A percentile compares a stretch with the other conserved stretches of the same genome.
Conservation (phyloP, 1,139 yeast genomes). For the Kurtzmaniella quercitrusa region DNA sequence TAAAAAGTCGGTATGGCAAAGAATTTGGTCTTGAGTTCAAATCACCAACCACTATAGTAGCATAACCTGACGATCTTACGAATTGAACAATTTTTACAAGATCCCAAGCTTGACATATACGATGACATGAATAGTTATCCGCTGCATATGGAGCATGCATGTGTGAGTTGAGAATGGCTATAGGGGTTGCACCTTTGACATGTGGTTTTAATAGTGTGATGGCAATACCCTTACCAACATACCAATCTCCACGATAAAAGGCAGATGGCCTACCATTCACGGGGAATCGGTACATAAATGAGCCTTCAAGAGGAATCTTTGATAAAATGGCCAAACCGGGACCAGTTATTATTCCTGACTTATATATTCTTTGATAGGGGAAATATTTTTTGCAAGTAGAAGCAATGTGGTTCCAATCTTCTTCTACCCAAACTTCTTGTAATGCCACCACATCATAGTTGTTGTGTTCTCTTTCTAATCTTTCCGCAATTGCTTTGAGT, state of each 20-base stretch:
- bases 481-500: slow-evolving; percentile 68
- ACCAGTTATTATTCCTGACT: slow-evolving; percentile 83
- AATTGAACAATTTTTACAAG: slow-evolving; percentile 63
- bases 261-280: slow-evolving; percentile 95
- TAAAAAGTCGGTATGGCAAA: slow-evolving; percentile 71
- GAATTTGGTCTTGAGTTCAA: slow-evolving; percentile 86
- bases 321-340: slow-evolving; percentile 90
- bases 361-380: slow-evolving; percentile 68
- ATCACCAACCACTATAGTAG: slow-evolving; percentile 89
- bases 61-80: slow-evolving; percentile 70
- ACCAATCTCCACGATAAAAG: slow-evolving; percentile 94
- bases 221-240: slow-evolving; percentile 87
- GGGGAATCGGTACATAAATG: slow-evolving; percentile 80
- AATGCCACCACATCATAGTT: slow-evolving; percentile 81
- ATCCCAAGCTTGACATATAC: slow-evolving; percentile 98
- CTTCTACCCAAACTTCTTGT: slow-evolving; percentile 90
- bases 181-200: slow-evolving; percentile 41
- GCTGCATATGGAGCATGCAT: slow-evolving; percentile 95
- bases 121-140: slow-evolving; percentile 66
- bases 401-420: slow-evolving; percentile 71
- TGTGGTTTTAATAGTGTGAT: slow-evolving; percentile 64
- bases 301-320: slow-evolving; percentile 74
- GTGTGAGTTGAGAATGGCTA: slow-evolving; percentile 85
- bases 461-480: slow-evolving; percentile 46
- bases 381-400: slow-evolving; percentile 40